Evolutionary conservation across 2,329 filamentous ascomycete genomes (phyloP).

Genomic region (Niveomyces coronatus): DNA sequence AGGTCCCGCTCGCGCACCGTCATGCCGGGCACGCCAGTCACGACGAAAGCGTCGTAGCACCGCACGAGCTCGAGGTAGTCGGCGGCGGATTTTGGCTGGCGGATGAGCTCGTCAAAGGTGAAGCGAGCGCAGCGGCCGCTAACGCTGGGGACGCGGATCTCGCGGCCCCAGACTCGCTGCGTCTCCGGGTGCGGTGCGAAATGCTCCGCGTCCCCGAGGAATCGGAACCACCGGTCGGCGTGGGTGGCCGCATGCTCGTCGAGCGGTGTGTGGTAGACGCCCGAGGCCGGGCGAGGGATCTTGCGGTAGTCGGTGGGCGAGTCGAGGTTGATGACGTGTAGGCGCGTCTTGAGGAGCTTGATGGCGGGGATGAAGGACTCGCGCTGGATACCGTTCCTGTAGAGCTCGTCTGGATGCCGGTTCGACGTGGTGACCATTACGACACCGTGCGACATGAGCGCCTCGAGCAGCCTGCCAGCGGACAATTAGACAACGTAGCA

Average conservation of each 20-base stretch:
- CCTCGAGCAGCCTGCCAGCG: slow-evolving; percentile 59
- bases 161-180: slow-evolving; percentile 85
- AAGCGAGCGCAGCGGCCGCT: slow-evolving; percentile 86
- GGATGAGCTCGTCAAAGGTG: slow-evolving; percentile 86
- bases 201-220: slow-evolving; percentile 75
- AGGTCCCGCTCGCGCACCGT: slow-evolving; percentile 76
- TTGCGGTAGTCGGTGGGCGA: slow-evolving; percentile 96
- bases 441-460: slow-evolving; percentile 92
- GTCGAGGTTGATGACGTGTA: slow-evolving; percentile 89
- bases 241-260: slow-evolving; percentile 68
- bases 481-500: background rate
- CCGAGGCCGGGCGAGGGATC: slow-evolving; percentile 83
- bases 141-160: slow-evolving; percentile 77
- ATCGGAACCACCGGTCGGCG: slow-evolving; percentile 90
- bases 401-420: slow-evolving; percentile 89
- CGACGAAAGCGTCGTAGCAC: slow-evolving; percentile 83
- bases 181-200: slow-evolving; percentile 64
- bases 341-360: slow-evolving; percentile 71
- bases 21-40: slow-evolving; percentile 90
- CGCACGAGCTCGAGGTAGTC: slow-evolving; percentile 90
- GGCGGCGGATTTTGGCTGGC: slow-evolving; percentile 77
- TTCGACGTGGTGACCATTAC: slow-evolving; percentile 95
- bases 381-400: slow-evolving; percentile 95
- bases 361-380: slow-evolving; percentile 95
- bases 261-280: slow-evolving; percentile 86